Evolutionary conservation across 2,329 filamentous ascomycete genomes (phyloP), one percentile per base, ranked within the genome.

Genomic region (Sordariomycetes sp.): DNA sequence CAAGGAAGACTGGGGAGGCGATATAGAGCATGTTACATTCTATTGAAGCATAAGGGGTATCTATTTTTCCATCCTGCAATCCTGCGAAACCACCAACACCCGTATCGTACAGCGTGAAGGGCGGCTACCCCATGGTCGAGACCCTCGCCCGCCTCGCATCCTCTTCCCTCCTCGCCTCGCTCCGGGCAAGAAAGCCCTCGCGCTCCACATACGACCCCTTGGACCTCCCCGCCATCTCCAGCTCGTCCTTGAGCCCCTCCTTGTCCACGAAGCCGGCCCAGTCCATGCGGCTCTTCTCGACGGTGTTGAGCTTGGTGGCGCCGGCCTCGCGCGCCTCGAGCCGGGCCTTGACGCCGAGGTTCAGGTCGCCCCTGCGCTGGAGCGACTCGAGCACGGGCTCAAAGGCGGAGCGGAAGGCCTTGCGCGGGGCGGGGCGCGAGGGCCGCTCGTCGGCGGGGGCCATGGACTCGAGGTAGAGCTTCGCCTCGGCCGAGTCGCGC

Each of bases 201-300:
- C 83, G 73, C 22, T 78, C 78, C 1, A 79, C 77, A 66, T 81
- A 88, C 24, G 82, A 85, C 61, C 79, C 77, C 71, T 87, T 88
- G 40, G 80, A 81, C 71, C 80, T 81, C 59, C 84, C 82, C 25
- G 85, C 83, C 53, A 85, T 74, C 69, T 80, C 79, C 59, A 88
- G 73, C 68, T 88, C 85, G 69, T 88, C 83, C 68, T 84, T 79
- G 71, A 88, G 85, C 10, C 85, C 85, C 69, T 87, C 85, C 68
- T 85, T 81, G 70, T 88, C 85, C 59, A 88, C 85, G 64, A 81
- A 88, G 14, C 84, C 83, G 3, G 85, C 85, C 85, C 85, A 88
- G 69, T 88, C 85, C 80, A 88, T 85, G 57, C 83, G 78, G 64
- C 83, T 87, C 77, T 88, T 88, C 71, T 88, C 84, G 18, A 88